A percentile compares a stretch with the other conserved stretches of the same genome.
Evolutionary conservation across 2,329 filamentous ascomycete species (phyloP).

Genomic region (Ploettnerulaceae sp.): DNA sequence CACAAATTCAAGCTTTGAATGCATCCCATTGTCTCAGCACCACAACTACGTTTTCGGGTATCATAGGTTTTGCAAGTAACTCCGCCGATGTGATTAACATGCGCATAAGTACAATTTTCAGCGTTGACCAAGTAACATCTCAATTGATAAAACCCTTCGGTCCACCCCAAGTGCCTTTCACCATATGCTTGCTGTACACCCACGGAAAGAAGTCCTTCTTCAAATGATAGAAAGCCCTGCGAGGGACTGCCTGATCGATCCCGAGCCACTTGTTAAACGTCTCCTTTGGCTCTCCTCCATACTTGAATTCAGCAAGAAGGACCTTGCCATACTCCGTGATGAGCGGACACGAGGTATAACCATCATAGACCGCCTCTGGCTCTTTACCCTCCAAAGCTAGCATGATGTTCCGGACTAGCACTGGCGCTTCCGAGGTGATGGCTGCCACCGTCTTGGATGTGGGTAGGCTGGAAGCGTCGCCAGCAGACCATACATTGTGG

Average conservation of each 20-base stretch:
- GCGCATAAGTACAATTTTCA: too few species aligned
- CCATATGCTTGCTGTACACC: slow-evolving; percentile 57
- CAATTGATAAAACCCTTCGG: slow-evolving; percentile 45
- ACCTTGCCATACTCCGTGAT: slow-evolving; percentile 56
- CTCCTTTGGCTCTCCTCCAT: slow-evolving; percentile 58
- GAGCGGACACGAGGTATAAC: slow-evolving; percentile 52
- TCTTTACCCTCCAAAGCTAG: slow-evolving; percentile 42
- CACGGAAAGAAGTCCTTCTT: slow-evolving; percentile 66
- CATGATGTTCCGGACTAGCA: slow-evolving; percentile 47
- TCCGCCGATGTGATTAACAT: too few species aligned
- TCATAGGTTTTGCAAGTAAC: too few species aligned
- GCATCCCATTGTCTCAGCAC: too few species aligned
- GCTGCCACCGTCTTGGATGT: slow-evolving; percentile 54
- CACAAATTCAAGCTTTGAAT: too few species aligned
- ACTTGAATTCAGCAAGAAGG: slow-evolving; percentile 61
- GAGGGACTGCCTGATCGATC: slow-evolving; percentile 52
- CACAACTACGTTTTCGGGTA: too few species aligned
- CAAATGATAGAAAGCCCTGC: slow-evolving; percentile 54
- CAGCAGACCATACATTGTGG: slow-evolving; percentile 53
- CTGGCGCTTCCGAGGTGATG: slow-evolving; percentile 46
- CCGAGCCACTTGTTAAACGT: slow-evolving; percentile 52
- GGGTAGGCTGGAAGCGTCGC: slow-evolving; percentile 54
- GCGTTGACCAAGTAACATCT: too few species aligned
- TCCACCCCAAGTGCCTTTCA: slow-evolving; percentile 59
- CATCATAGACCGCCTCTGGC: slow-evolving; percentile 44